These are phyloP conservation scores for Penicillium sp. DNA, from an alignment of 2,329 filamentous ascomycete genomes.

Conservation along the genomic window DNA sequence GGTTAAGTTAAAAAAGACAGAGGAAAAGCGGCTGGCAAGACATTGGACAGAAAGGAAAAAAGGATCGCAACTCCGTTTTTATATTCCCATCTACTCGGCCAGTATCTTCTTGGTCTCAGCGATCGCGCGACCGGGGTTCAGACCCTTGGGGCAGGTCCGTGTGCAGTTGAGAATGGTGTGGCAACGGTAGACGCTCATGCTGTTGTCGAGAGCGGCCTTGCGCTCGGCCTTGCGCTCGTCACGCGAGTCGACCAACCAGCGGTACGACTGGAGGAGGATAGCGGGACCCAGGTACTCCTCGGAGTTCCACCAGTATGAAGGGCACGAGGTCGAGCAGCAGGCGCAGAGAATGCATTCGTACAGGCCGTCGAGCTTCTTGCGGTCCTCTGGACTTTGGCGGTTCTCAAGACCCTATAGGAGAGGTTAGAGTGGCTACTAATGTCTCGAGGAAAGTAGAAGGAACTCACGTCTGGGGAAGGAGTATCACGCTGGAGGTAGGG, in stretches of 20 bases:
- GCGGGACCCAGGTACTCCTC: slow-evolving; percentile 98
- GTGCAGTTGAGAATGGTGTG: slow-evolving; percentile 99
- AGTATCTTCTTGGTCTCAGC: slow-evolving; percentile 98
- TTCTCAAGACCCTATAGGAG: slow-evolving; percentile 77
- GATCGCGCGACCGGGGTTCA: slow-evolving; percentile 93
- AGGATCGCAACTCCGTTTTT: slow-evolving; percentile 25
- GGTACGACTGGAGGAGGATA: slow-evolving; percentile 94
- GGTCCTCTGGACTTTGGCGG: slow-evolving; percentile 85
- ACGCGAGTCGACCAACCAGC: slow-evolving; percentile 92
- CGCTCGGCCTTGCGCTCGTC: slow-evolving; percentile 85
- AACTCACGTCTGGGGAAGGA: slow-evolving; percentile 71
- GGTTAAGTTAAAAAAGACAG: slow-evolving; percentile 10
- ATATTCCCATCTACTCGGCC: slow-evolving; percentile 48
- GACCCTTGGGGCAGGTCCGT: slow-evolving; percentile 92
- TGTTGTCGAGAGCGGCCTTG: slow-evolving; percentile 91
- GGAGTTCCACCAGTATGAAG: slow-evolving; percentile 99
- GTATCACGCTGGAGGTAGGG: slow-evolving; percentile 93
- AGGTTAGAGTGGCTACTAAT: neutral
- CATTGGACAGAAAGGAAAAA: slow-evolving; percentile 21
- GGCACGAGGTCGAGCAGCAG: slow-evolving; percentile 98
- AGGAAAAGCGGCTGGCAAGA: slow-evolving; percentile 21
- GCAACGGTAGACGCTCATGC: slow-evolving; percentile 97
- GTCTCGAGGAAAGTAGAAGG: slow-evolving; percentile 16
- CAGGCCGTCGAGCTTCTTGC: slow-evolving; percentile 92
- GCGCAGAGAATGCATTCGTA: slow-evolving; percentile 99